Conservation (phyloP, 495 filamentous ascomycete species). For the Evernia prunastri region DNA sequence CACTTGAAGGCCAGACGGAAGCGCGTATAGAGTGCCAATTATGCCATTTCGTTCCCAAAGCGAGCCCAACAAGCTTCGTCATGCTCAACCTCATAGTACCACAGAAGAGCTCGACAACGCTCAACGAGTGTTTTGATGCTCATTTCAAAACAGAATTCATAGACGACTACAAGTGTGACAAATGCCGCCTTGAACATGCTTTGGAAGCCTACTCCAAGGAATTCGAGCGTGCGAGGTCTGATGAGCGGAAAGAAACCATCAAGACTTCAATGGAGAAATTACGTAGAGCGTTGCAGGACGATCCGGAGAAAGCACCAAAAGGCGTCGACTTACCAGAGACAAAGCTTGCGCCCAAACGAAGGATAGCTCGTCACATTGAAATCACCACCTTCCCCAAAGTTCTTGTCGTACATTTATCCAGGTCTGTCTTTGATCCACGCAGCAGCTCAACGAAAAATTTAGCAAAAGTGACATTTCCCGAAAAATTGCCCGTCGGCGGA, state of each 20-base stretch:
- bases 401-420: conserved; percentile 83
- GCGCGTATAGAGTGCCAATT: conserved; percentile 89
- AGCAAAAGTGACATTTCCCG: conserved; percentile 88
- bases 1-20: conserved; percentile 77
- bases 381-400: conserved; percentile 83
- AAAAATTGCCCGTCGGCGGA: conserved; percentile 71
- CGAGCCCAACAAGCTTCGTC: conserved; percentile 78
- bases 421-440: conserved; percentile 74
- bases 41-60: conserved; percentile 82
- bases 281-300: conserved; percentile 55
- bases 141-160: conserved; percentile 93
- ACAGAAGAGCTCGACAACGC: conserved; percentile 58
- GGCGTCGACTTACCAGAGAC: conserved; percentile 69
- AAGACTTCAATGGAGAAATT: conserved; percentile 51
- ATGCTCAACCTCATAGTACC: conserved; percentile 90
- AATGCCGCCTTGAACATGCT: conserved; percentile 80
- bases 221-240: conserved; percentile 38
- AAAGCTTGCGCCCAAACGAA: conserved; percentile 67
- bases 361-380: conserved; percentile 77
- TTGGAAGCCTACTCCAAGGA: conserved; percentile 45
- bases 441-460: conserved; percentile 82
- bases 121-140: conserved; percentile 79
- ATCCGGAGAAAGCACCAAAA: conserved; percentile 70
- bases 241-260: conserved; percentile 45
- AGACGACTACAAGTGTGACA: conserved; percentile 93